These are phyloP conservation scores for Bruguiera gymnorhiza DNA, from an alignment of 345 rosid species.

Conservation along the genomic window DNA sequence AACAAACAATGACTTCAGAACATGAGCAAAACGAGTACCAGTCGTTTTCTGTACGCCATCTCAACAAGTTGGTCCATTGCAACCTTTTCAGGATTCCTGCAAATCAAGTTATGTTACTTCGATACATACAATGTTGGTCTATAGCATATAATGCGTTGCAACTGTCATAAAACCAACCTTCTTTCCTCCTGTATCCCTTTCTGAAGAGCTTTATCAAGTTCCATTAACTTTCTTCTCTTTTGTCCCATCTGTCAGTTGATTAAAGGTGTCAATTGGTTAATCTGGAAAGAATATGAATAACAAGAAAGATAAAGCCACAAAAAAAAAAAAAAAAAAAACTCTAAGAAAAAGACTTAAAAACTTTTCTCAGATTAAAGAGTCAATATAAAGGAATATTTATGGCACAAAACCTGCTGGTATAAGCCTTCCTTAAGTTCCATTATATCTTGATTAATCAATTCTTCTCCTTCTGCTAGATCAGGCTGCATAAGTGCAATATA, in stretches of 20 bases:
- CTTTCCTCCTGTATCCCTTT: slow-evolving; percentile 51
- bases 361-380: neutral
- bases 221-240: slow-evolving; percentile 60
- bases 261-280: slow-evolving; percentile 5
- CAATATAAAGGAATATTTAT: neutral
- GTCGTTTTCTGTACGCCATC: slow-evolving; percentile 70
- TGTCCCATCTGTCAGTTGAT: slow-evolving; percentile 47
- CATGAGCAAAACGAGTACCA: slow-evolving; percentile 49
- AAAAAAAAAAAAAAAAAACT: neutral
- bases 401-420: slow-evolving; percentile 57
- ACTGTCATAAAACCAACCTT: slow-evolving; percentile 42
- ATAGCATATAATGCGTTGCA: neutral
- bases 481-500: slow-evolving; percentile 52
- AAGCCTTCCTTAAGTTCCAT: slow-evolving; percentile 65
- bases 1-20: neutral
- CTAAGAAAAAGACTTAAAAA: neutral
- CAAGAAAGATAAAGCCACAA: neutral
- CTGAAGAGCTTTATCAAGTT: slow-evolving; percentile 52
- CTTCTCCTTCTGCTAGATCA: slow-evolving; percentile 76
- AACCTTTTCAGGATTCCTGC: slow-evolving; percentile 68
- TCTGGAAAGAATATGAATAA: neutral
- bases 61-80: slow-evolving; percentile 89
- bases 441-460: slow-evolving; percentile 59
- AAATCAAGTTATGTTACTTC: slow-evolving; percentile 10
- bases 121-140: neutral